phyloP scores from a whole-genome alignment of 352 stramenopile species.

The Globisporangium middletonii region DNA sequence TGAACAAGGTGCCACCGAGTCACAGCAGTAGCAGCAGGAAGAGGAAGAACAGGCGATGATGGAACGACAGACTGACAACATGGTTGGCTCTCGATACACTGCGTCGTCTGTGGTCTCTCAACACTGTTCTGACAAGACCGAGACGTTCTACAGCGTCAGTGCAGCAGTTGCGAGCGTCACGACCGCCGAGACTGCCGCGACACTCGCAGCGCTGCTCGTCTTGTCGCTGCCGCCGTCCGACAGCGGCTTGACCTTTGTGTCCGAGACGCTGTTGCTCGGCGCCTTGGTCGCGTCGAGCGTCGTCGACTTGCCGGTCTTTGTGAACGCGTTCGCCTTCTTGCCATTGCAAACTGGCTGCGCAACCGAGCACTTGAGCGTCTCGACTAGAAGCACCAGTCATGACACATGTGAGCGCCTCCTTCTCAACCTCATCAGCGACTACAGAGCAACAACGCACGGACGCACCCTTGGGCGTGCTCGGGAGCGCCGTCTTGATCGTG shows the following conservation, averaged over 20 bases:
- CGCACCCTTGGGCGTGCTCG: constrained; percentile 27
- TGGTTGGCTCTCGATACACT: too few species aligned
- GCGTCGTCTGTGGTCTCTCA: too few species aligned
- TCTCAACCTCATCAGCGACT: too few species aligned
- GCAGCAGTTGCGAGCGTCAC: too few species aligned
- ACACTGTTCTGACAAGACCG: too few species aligned
- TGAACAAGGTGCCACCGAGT: too few species aligned
- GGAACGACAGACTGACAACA: too few species aligned
- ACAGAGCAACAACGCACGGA: not conserved
- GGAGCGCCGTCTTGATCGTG: constrained; percentile 19
- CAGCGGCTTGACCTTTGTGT: not conserved
- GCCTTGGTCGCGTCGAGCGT: constrained; percentile 6
- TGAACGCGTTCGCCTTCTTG: constrained; percentile 48
- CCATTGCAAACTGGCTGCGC: constrained; percentile 54
- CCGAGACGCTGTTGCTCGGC: constrained; percentile 9
- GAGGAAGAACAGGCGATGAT: too few species aligned
- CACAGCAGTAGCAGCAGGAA: too few species aligned
- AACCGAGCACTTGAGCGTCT: constrained; percentile 37
- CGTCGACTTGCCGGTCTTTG: constrained; percentile 21
- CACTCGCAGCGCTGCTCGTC: not conserved
- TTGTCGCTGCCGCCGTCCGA: not conserved
- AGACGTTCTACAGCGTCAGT: too few species aligned
- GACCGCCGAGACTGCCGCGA: not conserved
- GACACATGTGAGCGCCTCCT: not conserved
- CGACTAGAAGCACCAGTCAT: constrained; percentile 18